Conservation (phyloP, 306 rosid genomes). For the Urtica urens region DNA sequence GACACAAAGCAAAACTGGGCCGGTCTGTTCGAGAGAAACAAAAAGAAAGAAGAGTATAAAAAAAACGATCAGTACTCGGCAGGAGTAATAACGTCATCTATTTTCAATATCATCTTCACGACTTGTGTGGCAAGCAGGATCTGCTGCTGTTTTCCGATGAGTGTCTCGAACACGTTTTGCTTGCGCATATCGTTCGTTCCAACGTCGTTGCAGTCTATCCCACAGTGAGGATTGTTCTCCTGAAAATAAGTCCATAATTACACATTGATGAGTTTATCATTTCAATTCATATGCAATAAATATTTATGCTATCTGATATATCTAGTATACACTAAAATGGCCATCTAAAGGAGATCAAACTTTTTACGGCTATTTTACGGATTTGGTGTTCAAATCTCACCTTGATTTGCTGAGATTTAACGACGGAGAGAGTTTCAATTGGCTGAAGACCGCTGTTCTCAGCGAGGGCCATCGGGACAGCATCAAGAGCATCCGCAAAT, state of each 20-base stretch:
- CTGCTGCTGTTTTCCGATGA: constrained; percentile 96
- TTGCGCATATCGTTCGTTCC: constrained; percentile 94
- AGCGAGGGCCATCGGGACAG: constrained; percentile 94
- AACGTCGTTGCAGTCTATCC: constrained; percentile 83
- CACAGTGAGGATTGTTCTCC: constrained; percentile 68
- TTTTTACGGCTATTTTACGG: no score
- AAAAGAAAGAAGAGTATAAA: no score
- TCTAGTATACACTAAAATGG: background rate
- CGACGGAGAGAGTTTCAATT: constrained; percentile 84
- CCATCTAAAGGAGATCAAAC: no score
- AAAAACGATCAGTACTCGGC: constrained; percentile 45
- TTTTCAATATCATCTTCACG: constrained; percentile 91
- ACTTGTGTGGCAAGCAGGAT: constrained; percentile 89
- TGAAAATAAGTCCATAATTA: no score
- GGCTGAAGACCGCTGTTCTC: constrained; percentile 98
- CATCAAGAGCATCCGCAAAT: constrained; percentile 84
- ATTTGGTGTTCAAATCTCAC: no score
- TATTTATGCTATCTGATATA: background rate
- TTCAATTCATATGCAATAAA: no score
- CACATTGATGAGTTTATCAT: no score
- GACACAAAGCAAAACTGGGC: no score
- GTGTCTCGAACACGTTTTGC: constrained; percentile 80
- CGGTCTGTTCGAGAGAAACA: no score
- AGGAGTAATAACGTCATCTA: constrained; percentile 89
- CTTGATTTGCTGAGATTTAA: constrained; percentile 91